A percentile compares a stretch with the other conserved stretches of the same genome.
Conservation (phyloP, 169 alveolate species). For the Plasmodium gallinaceum region DNA sequence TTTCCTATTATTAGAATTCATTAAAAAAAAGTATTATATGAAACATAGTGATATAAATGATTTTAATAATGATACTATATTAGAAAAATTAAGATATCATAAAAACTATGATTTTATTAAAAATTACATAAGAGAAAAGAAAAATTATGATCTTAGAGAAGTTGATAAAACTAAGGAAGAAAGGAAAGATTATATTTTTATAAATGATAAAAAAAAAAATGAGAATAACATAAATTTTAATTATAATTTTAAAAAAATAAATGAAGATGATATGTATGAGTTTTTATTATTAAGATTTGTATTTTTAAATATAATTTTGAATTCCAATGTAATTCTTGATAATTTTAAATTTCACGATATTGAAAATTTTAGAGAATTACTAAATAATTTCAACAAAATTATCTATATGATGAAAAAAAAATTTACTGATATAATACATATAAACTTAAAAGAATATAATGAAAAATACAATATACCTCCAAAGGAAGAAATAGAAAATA, state of each 20-base stretch:
- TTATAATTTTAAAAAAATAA: conserved; percentile 30
- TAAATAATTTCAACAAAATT: conserved; percentile 55
- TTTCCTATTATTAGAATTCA: conserved; percentile 17
- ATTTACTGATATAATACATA: conserved; percentile 21
- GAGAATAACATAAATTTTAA: neutral
- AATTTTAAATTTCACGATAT: conserved; percentile 15
- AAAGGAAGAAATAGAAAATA: neutral
- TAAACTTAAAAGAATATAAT: neutral
- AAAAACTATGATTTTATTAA: conserved; percentile 33
- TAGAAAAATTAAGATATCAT: conserved; percentile 24
- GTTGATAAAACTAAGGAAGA: neutral
- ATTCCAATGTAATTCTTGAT: conserved; percentile 45
- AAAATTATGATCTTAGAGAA: neutral
- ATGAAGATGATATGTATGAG: conserved; percentile 59
- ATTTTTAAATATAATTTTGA: conserved; percentile 34
- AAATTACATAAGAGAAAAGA: neutral
- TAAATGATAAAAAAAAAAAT: neutral
- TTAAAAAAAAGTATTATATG: conserved; percentile 40
- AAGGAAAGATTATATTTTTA: neutral
- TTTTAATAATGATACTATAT: no score
- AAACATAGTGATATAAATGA: neutral
- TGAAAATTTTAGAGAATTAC: neutral
- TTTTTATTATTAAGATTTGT: conserved; percentile 42
- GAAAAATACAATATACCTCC: neutral
- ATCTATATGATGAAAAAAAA: conserved; percentile 37